These are phyloP conservation scores for Lentinula lateritia DNA, from an alignment of 768 basidiomycete species.

Conservation along the genomic window DNA sequence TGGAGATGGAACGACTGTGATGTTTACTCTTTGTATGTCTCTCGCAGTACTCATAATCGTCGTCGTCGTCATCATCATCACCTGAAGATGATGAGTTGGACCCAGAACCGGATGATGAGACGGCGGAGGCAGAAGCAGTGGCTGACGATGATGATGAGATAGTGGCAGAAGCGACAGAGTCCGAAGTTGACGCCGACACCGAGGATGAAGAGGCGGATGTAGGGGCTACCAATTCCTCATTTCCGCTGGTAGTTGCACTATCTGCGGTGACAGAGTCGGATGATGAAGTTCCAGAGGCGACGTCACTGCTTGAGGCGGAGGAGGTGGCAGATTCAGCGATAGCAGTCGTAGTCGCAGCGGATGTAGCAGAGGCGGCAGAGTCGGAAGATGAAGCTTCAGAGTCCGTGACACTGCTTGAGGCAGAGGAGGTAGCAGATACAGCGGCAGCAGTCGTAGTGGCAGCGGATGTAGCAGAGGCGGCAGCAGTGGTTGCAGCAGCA, in stretches of 20 bases:
- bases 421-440: constrained; percentile 28
- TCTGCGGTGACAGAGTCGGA: constrained; percentile 8
- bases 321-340: background rate
- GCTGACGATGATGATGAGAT: background rate
- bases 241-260: background rate
- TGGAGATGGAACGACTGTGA: background rate
- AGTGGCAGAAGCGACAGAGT: background rate
- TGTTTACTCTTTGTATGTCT: background rate
- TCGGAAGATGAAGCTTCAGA: constrained; percentile 14
- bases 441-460: constrained; percentile 17
- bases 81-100: constrained; percentile 10
- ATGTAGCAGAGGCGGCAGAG: background rate
- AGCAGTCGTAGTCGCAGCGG: background rate
- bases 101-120: constrained; percentile 13
- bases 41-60: background rate
- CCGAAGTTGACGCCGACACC: background rate
- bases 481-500: background rate
- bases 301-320: too few relatives aligned
- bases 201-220: background rate
- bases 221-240: background rate
- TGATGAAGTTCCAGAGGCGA: too few relatives aligned
- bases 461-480: background rate
- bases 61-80: constrained; percentile 1
- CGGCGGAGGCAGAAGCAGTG: constrained; percentile 7
- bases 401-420: constrained; percentile 4